These are phyloP conservation scores for Berkeleyomyces basicola DNA, from an alignment of 2,329 filamentous ascomycete genomes.

Conservation along the genomic window DNA sequence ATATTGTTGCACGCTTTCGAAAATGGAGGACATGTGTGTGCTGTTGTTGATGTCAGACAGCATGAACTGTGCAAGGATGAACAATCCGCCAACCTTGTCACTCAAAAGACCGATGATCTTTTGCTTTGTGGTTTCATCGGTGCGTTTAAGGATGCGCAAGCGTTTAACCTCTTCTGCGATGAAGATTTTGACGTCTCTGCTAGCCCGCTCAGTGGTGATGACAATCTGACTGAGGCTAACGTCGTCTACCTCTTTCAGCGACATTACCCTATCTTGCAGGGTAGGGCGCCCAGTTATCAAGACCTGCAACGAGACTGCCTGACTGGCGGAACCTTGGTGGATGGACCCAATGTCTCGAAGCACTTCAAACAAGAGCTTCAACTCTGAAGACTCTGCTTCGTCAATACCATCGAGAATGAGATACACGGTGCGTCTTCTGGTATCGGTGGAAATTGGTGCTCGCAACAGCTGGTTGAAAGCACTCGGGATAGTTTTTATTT, in stretches of 20 bases:
- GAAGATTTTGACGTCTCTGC: slow-evolving; percentile 26
- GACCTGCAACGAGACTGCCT: slow-evolving; percentile 20
- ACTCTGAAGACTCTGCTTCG: slow-evolving; percentile 25
- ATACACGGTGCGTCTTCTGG: slow-evolving; percentile 23
- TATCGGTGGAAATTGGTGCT: slow-evolving; percentile 23
- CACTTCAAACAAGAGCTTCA: slow-evolving; percentile 21
- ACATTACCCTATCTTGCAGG: slow-evolving; percentile 24
- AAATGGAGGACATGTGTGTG: slow-evolving; percentile 28
- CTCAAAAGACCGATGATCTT: slow-evolving; percentile 26
- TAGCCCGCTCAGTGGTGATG: slow-evolving; percentile 27
- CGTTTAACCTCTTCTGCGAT: slow-evolving; percentile 26
- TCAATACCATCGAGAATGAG: slow-evolving; percentile 32
- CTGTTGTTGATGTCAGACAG: slow-evolving; percentile 31
- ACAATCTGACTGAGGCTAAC: slow-evolving; percentile 25
- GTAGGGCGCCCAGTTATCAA: slow-evolving; percentile 28
- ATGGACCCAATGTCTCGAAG: slow-evolving; percentile 5
- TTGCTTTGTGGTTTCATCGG: slow-evolving; percentile 20
- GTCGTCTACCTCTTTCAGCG: slow-evolving; percentile 21
- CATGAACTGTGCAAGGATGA: slow-evolving; percentile 34
- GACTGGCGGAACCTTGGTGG: slow-evolving; percentile 14
- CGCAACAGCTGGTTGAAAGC: slow-evolving; percentile 27
- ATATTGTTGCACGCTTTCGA: slow-evolving; percentile 28
- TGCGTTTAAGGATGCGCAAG: slow-evolving; percentile 23
- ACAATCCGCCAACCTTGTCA: slow-evolving; percentile 29
- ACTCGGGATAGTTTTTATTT: slow-evolving; percentile 28